Percentiles rank a stretch among this genome's conserved stretches.
Evolutionary conservation across 306 rosid species (phyloP).

Genomic region (Cajanus cajan): DNA sequence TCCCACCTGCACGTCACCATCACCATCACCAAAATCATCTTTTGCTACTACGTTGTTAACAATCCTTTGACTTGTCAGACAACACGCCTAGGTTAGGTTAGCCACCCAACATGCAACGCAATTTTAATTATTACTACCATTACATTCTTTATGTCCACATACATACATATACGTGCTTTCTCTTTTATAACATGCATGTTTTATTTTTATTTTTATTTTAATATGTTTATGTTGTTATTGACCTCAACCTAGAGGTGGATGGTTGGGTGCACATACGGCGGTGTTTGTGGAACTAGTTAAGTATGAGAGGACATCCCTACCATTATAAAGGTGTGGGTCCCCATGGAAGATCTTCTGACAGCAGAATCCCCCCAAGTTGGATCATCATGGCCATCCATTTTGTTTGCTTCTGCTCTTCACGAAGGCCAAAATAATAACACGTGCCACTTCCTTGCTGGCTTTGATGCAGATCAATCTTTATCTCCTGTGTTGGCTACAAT

Average conservation of each 20-base stretch:
- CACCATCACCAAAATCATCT: constrained; percentile 28
- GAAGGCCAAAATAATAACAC: neutral
- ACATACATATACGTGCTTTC: too few relatives aligned
- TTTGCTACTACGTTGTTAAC: constrained; percentile 24
- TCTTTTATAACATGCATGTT: neutral
- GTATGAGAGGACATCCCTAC: constrained; percentile 17
- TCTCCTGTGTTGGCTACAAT: constrained; percentile 22
- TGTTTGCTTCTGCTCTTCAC: constrained; percentile 34
- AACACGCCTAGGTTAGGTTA: neutral
- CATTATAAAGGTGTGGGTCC: constrained; percentile 31
- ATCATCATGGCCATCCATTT: constrained; percentile 44
- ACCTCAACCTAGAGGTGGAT: neutral
- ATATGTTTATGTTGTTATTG: too few relatives aligned
- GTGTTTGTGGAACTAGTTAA: constrained; percentile 29
- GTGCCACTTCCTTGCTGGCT: constrained; percentile 44
- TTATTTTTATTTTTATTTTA: neutral
- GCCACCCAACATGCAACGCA: too few relatives aligned
- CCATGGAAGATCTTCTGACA: constrained; percentile 63
- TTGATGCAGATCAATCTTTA: constrained; percentile 21
- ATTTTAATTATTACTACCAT: too few relatives aligned
- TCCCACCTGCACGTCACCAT: constrained; percentile 67
- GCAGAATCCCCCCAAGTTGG: constrained; percentile 50
- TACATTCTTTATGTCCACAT: neutral
- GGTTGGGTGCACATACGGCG: neutral
- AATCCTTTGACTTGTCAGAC: constrained; percentile 32